phyloP scores from a whole-genome alignment of 2,329 filamentous ascomycete genomes.

The Talaromyces sp. region DNA sequence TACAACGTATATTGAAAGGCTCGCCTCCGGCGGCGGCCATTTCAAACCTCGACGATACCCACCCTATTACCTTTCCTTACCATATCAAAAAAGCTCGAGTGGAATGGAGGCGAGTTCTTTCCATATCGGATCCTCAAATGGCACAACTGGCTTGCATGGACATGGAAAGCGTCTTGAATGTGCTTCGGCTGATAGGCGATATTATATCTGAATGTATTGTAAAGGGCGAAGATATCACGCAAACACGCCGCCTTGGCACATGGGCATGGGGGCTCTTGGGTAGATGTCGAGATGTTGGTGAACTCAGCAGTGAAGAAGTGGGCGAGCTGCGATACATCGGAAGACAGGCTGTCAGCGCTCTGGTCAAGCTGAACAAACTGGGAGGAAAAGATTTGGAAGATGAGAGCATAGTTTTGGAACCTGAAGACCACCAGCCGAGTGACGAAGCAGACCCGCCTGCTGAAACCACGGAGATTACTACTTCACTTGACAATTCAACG shows the following conservation, averaged over 20 bases:
- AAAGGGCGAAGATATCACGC: constrained; percentile 52
- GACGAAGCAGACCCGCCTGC: neutral
- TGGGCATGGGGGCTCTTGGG: constrained; percentile 86
- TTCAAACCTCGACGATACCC: constrained; percentile 47
- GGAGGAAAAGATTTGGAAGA: constrained; percentile 28
- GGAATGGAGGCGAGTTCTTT: constrained; percentile 48
- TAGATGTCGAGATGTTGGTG: constrained; percentile 65
- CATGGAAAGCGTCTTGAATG: constrained; percentile 58
- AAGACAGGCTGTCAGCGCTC: constrained; percentile 59
- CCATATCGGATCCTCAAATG: constrained; percentile 41
- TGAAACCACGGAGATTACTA: neutral
- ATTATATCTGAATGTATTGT: constrained; percentile 60
- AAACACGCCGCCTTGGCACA: constrained; percentile 62
- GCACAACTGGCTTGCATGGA: constrained; percentile 48
- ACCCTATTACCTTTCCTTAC: constrained; percentile 49
- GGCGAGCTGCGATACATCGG: constrained; percentile 72
- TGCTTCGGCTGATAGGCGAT: constrained; percentile 55
- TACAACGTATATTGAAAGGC: constrained; percentile 57
- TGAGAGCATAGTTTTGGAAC: constrained; percentile 20
- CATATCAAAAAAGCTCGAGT: constrained; percentile 48
- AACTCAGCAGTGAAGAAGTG: constrained; percentile 69
- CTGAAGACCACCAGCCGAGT: constrained; percentile 8
- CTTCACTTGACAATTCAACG: neutral
- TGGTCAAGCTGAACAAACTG: constrained; percentile 40
- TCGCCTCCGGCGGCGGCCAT: constrained; percentile 50